These are phyloP conservation scores for Candida sonorensis DNA, from an alignment of 805 yeast species.

Conservation along the genomic window DNA sequence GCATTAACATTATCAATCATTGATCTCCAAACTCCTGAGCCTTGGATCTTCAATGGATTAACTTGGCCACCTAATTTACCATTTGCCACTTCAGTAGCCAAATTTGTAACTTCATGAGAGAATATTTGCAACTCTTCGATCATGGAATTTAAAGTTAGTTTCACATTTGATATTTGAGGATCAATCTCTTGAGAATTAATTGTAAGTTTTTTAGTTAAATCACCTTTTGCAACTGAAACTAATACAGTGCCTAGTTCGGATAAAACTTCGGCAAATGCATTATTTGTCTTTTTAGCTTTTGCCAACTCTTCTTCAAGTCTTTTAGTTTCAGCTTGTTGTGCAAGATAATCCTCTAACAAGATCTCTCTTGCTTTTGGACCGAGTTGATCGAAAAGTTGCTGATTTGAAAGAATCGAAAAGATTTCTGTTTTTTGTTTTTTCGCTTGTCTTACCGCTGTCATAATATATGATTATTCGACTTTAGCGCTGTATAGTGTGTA, in stretches of 20 bases:
- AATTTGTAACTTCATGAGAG: conserved; percentile 75
- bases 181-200: conserved; percentile 66
- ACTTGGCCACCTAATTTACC: conserved; percentile 91
- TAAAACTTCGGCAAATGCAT: conserved; percentile 64
- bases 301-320: conserved; percentile 10
- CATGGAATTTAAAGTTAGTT: conserved; percentile 79
- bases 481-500: too few species aligned
- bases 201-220: conserved; percentile 71
- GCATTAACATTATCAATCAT: conserved; percentile 79
- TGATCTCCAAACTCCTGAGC: conserved; percentile 83
- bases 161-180: conserved; percentile 74
- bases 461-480: too few species aligned
- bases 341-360: conserved; percentile 8
- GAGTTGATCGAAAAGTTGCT: conserved; percentile 14
- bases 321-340: conserved; percentile 12
- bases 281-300: conserved; percentile 40
- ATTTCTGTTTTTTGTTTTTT: conserved; percentile 5
- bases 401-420: conserved; percentile 17
- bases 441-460: too few species aligned
- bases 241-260: conserved; percentile 82
- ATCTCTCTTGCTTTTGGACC: conserved; percentile 14
- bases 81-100: conserved; percentile 85
- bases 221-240: conserved; percentile 85
- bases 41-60: conserved; percentile 56
- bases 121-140: conserved; percentile 81